phyloP scores from a whole-genome alignment of 2,329 filamentous ascomycete species.

The Catunica adiposa region DNA sequence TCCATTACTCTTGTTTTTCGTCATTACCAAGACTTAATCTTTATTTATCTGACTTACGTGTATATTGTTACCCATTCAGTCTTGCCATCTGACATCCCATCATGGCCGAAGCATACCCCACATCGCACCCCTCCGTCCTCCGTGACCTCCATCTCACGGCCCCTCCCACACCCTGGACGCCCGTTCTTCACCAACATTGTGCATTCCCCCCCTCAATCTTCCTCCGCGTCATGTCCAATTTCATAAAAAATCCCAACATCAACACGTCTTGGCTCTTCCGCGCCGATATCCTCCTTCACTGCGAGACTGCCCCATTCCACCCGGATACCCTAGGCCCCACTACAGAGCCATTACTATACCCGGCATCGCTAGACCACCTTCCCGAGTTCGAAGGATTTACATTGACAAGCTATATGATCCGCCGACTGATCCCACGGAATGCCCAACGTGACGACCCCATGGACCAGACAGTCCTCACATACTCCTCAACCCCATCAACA shows the following conservation, averaged over 20 bases:
- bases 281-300: conserved; percentile 47
- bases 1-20: too few relatives aligned
- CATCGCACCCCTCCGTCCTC: not conserved
- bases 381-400: conserved; percentile 26
- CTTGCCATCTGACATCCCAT: too few relatives aligned
- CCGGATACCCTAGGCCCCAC: not conserved
- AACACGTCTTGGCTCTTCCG: conserved; percentile 64
- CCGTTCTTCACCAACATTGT: conserved; percentile 39
- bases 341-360: not conserved
- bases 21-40: too few relatives aligned
- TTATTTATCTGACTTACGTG: too few relatives aligned
- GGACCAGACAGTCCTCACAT: conserved; percentile 70
- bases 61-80: too few relatives aligned
- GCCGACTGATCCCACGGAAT: conserved; percentile 70
- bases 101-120: conserved; percentile 7
- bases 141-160: not conserved
- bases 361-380: conserved; percentile 6
- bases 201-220: conserved; percentile 49
- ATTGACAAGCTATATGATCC: conserved; percentile 35
- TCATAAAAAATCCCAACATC: conserved; percentile 64
- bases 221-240: conserved; percentile 50
- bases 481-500: conserved; percentile 20
- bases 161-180: conserved; percentile 28
- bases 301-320: conserved; percentile 24
- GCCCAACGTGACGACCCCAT: conserved; percentile 55